Evolutionary conservation across 2,329 filamentous ascomycete species (phyloP), one percentile per base, ranked within the genome.

Genomic region (Lasiodiplodia citricola): DNA sequence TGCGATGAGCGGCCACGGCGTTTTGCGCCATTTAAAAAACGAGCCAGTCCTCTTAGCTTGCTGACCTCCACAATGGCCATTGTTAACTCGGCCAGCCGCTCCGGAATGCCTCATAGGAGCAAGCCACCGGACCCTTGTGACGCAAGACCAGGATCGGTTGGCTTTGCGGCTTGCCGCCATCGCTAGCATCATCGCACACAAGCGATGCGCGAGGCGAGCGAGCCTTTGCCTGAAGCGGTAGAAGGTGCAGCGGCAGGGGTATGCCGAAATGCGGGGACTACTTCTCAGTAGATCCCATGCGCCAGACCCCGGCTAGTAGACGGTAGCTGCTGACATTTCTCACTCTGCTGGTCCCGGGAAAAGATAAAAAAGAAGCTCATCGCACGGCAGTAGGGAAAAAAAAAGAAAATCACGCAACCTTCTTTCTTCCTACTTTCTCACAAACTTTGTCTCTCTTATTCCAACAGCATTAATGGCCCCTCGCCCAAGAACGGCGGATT

Each of bases 211-310:
- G 11, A 28, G 11, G n/a, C n/a, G 16, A 28, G 8, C 41, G 58
- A 3, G 41, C 57, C 23, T 63, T 35, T 63, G 10, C 58, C 58
- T 13, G 8, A 63, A 50, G 1, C 10, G 35, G 58, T 16, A 23
- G 8, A 25, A 4, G 16, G 18, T 63, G 58, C 58, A 63, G 41
- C 58, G 41, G 25, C 58, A 51, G 58, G 58, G 41, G n/a, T 41
- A 47, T 63, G 16, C 25, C 44, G 58, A 14, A 50, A 51, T 63
- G 58, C 58, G 58, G 58, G 58, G 58, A 23, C 58, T 51, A 18
- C 23, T 7, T 18, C 4, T 4, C 13, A n/a, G 58, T 37, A 51
- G 58, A 63, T 63, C 58, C 5, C 41, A 37, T 11, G 44, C 58
- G 25, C 25, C 44, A 51, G 16, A 44, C 2, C 21, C 28, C 16